Conservation (phyloP, 2,329 filamentous ascomycete genomes). For the Claviceps maximensis region DNA sequence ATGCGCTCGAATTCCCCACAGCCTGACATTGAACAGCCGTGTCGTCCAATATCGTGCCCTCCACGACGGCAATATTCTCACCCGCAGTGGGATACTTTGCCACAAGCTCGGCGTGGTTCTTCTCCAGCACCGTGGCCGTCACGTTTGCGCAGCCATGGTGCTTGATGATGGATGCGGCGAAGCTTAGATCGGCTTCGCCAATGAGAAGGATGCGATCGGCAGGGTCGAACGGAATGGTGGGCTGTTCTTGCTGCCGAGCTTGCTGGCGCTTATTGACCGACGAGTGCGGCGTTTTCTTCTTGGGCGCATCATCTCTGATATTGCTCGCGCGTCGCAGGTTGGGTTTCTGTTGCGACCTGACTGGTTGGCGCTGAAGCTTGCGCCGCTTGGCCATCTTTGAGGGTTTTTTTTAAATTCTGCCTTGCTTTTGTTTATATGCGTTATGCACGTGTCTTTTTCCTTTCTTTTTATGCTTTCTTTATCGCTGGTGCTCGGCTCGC, state of each 20-base stretch:
- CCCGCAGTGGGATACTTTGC: conserved; percentile 63
- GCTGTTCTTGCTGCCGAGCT: conserved; percentile 19
- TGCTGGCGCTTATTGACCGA: conserved; percentile 7
- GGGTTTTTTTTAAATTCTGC: not conserved
- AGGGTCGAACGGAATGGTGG: conserved; percentile 53
- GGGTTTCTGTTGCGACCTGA: conserved; percentile 9
- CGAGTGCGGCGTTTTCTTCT: conserved; percentile 6
- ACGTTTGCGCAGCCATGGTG: conserved; percentile 54
- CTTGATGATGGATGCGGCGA: conserved; percentile 51
- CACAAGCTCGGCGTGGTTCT: conserved; percentile 39
- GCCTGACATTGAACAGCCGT: not conserved
- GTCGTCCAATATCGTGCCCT: conserved; percentile 4
- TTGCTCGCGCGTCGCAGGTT: not conserved
- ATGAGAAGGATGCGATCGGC: conserved; percentile 60
- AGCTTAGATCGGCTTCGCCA: conserved; percentile 73
- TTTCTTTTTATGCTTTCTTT: not conserved
- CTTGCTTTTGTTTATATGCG: not conserved
- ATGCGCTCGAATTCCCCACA: not conserved
- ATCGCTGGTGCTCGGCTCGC: not conserved
- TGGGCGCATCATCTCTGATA: not conserved
- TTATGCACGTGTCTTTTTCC: not conserved
- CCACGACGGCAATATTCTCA: conserved; percentile 42
- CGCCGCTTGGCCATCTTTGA: conserved; percentile 10
- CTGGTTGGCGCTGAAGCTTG: conserved; percentile 7
- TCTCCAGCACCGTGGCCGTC: conserved; percentile 58